Percentiles rank a stretch among this genome's conserved stretches.
These are phyloP conservation scores for Akanthomyces dipterigenus DNA, from an alignment of 2,329 filamentous ascomycete genomes.

Conservation along the genomic window DNA sequence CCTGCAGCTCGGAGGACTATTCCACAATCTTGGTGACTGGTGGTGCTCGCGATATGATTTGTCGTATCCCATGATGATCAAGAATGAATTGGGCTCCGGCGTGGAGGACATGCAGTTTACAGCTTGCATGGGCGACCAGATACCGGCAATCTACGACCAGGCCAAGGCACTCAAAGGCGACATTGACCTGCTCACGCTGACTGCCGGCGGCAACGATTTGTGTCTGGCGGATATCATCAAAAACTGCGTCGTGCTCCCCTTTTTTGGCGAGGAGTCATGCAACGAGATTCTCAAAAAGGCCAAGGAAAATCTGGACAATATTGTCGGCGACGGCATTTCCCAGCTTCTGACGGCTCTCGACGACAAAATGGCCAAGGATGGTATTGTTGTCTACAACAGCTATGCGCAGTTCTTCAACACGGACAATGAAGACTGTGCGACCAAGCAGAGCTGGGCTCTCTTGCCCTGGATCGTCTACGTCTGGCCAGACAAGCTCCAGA, in stretches of 20 bases:
- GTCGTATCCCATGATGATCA: constrained; percentile 22
- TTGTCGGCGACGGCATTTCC: constrained; percentile 23
- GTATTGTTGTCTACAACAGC: constrained; percentile 23
- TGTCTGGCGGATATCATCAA: constrained; percentile 23
- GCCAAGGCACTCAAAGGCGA: constrained; percentile 17
- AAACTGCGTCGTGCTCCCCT: constrained; percentile 6
- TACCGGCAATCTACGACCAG: constrained; percentile 23
- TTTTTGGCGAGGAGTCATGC: constrained; percentile 15
- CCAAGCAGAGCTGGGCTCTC: constrained; percentile 7
- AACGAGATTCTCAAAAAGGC: constrained; percentile 19
- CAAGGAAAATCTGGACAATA: constrained; percentile 20
- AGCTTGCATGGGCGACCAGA: constrained; percentile 22
- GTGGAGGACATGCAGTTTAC: constrained; percentile 23
- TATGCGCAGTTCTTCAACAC: constrained; percentile 29
- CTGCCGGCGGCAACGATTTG: constrained; percentile 32
- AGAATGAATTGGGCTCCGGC: constrained; percentile 17
- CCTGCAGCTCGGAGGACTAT: constrained; percentile 14
- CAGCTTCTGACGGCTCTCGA: constrained; percentile 21
- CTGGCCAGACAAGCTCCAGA: too few species aligned
- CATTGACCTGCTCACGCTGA: constrained; percentile 29
- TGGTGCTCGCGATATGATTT: constrained; percentile 24
- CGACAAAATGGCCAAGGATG: constrained; percentile 23
- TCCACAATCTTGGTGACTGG: constrained; percentile 13
- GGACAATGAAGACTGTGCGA: constrained; percentile 18
- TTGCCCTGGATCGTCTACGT: too few species aligned